Percentiles rank a stretch among this genome's conserved stretches.
These are phyloP conservation scores for Aspergillus olivimuriae DNA, from an alignment of 495 filamentous ascomycete genomes.

Conservation along the genomic window DNA sequence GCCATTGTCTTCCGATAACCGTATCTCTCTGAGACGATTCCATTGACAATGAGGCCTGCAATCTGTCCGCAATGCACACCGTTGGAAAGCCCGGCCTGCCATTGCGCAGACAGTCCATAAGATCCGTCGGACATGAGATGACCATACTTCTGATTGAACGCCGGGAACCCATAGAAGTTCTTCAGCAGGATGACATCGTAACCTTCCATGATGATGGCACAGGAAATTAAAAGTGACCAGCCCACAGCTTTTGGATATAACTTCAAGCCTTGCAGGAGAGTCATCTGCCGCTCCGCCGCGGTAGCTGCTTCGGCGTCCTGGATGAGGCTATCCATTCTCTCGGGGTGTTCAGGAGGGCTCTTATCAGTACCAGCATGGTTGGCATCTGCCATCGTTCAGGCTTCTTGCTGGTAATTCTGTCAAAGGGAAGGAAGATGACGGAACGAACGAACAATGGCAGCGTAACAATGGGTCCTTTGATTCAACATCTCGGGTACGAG, in stretches of 20 bases:
- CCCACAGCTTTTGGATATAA: constrained; percentile 46
- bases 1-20: constrained; percentile 67
- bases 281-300: neutral
- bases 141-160: constrained; percentile 64
- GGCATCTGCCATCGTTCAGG: too few species aligned
- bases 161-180: constrained; percentile 33
- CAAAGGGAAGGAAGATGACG: too few species aligned
- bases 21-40: constrained; percentile 62
- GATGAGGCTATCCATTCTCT: too few species aligned
- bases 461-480: too few species aligned
- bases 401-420: too few species aligned
- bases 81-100: constrained; percentile 69
- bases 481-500: too few species aligned
- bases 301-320: neutral
- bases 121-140: constrained; percentile 40
- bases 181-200: constrained; percentile 44
- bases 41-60: constrained; percentile 66
- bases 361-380: too few species aligned
- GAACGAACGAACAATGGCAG: too few species aligned
- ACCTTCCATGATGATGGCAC: constrained; percentile 48
- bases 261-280: neutral
- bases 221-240: constrained; percentile 45
- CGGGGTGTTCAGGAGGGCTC: too few species aligned
- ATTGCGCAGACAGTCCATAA: constrained; percentile 59
- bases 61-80: constrained; percentile 58